Evolutionary conservation across 1,284 basidiomycete genomes (phyloP), one percentile per base, ranked within the genome.

Genomic region (Ceratobasidium sp.): DNA sequence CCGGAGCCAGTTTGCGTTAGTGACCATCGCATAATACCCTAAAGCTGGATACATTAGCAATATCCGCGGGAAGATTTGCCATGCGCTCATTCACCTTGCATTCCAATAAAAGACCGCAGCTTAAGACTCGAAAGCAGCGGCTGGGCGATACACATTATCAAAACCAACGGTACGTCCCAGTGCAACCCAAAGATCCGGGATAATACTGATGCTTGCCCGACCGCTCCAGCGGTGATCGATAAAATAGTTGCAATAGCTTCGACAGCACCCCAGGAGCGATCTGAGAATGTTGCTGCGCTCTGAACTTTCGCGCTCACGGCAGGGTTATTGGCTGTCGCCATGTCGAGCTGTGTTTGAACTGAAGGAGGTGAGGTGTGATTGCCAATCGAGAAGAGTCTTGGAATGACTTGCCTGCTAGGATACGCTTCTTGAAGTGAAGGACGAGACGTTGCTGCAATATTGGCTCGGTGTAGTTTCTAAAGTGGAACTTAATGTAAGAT

Each of bases 311-410:
- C 54, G 38, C 54, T 48, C 26, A 77, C 54, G 10, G 61, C 74
- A n/a, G 66, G 48, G 23, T 64, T 50, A 17, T 65, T 44, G 17
- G 74, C 59, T 23, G 78, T 77, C 9, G 71, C 46, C 23, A 79
- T 56, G 62, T 79, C 78, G 28, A 79, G 56, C 23, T 64, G 77
- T 10, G 33, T 57, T 56, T 79, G 17, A 48, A 54, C 66, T 79
- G 46, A 52, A 38, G 48, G 15, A 38, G 38, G 15, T 42, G n/a
- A 50, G 40, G 9, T 33, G n/a, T n/a, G n/a, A n/a, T n/a, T n/a
- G n/a, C n/a, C 13, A 10, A 28, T 5, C 15, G 28, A 57, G 20
- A 6, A n/a, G 13, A n/a, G 17, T 50, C 17, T n/a, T 42, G 20
- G 3, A 44, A 12, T 26, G 59, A 20, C 44, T 46, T 13, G 71